Conservation (phyloP, 2,329 filamentous ascomycete species). For the Fusarium temperatum region DNA sequence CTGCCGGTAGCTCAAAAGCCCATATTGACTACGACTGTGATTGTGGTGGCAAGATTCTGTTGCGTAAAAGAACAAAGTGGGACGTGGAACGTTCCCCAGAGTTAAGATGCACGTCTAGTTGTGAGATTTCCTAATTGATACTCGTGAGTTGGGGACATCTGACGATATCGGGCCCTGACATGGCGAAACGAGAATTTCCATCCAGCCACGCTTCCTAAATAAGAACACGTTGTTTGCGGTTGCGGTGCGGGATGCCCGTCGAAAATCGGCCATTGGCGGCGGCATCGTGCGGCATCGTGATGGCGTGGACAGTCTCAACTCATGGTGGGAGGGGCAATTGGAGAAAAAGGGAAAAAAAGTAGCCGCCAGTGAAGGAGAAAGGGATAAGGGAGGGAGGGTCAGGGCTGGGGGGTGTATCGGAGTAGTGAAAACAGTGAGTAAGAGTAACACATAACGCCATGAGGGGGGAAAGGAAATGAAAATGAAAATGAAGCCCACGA, state of each 20-base stretch:
- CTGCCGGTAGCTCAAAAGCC: conserved; percentile 4
- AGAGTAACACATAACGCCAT: neutral
- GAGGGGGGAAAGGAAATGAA: neutral
- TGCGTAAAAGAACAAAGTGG: conserved; percentile 10
- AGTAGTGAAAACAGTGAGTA: neutral
- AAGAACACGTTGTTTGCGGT: conserved; percentile 28
- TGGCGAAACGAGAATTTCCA: conserved; percentile 13
- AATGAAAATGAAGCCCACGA: conserved; percentile 26
- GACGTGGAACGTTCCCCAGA: conserved; percentile 18
- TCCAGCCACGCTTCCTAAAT: conserved; percentile 19
- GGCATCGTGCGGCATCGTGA: conserved; percentile 20
- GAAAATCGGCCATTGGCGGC: conserved; percentile 19
- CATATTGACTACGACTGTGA: conserved; percentile 7
- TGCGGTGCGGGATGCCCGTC: conserved; percentile 10
- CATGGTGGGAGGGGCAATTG: conserved; percentile 37
- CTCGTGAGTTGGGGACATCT: neutral
- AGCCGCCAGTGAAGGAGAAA: conserved; percentile 4
- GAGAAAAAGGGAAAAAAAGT: conserved; percentile 7
- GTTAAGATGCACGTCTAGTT: conserved; percentile 16
- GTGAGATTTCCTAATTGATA: conserved; percentile 18
- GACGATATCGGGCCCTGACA: conserved; percentile 20
- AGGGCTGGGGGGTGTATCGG: conserved; percentile 18
- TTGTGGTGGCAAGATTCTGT: neutral
- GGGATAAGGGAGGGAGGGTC: conserved; percentile 4
- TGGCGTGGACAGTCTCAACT: neutral